These are phyloP conservation scores for Teratosphaeria viscida DNA, from an alignment of 2,329 filamentous ascomycete genomes.

Conservation along the genomic window DNA sequence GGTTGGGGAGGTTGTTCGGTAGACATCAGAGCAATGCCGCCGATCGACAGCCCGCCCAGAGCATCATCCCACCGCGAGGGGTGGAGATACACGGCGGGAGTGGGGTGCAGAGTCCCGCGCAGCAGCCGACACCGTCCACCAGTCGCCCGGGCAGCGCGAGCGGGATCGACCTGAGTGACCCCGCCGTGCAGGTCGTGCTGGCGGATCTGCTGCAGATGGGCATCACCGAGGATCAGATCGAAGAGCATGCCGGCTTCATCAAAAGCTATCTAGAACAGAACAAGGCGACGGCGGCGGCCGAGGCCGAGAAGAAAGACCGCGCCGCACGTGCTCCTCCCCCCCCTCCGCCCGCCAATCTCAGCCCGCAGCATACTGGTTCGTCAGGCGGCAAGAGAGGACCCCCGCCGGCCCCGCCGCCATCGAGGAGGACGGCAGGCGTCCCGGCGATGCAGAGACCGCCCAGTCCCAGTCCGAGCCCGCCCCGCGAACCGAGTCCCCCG, in stretches of 20 bases:
- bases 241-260: conserved; percentile 58
- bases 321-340: conserved; percentile 49
- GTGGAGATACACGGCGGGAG: conserved; percentile 19
- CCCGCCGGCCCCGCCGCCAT: conserved; percentile 46
- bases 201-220: conserved; percentile 54
- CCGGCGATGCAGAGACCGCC: conserved; percentile 31
- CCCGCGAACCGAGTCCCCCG: conserved; percentile 60
- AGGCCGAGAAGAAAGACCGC: conserved; percentile 36
- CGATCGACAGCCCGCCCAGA: conserved; percentile 31
- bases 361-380: conserved; percentile 52
- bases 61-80: conserved; percentile 40
- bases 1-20: conserved; percentile 17
- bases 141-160: conserved; percentile 26
- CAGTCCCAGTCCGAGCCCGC: conserved; percentile 46
- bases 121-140: conserved; percentile 23
- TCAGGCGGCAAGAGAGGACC: conserved; percentile 48
- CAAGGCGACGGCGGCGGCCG: conserved; percentile 41
- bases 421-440: conserved; percentile 25
- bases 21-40: conserved; percentile 15
- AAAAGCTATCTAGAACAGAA: conserved; percentile 56
- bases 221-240: conserved; percentile 58
- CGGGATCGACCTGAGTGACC: conserved; percentile 50
- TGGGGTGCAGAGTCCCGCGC: conserved; percentile 18
- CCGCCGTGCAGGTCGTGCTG: conserved; percentile 50
- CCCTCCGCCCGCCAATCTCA: conserved; percentile 34